Percentiles rank a stretch among this genome's conserved stretches.
Evolutionary conservation across 768 basidiomycete species (phyloP).

Genomic region (Pleurotus sapidus): DNA sequence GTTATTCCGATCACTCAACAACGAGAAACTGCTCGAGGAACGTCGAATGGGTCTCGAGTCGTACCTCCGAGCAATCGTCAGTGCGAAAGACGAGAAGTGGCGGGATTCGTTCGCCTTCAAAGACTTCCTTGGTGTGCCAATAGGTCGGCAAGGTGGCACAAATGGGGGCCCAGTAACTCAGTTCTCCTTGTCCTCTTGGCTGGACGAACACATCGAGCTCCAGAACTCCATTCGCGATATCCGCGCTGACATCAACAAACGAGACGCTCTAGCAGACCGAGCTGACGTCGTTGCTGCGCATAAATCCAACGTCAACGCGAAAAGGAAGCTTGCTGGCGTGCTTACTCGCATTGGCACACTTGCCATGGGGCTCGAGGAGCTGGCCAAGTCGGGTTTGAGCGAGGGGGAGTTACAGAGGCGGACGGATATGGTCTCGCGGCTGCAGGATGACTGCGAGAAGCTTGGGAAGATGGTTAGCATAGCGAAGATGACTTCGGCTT

Average conservation of each 20-base stretch:
- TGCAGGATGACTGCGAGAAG: constrained; percentile 91
- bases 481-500: constrained; percentile 44
- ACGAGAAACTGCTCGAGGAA: constrained; percentile 71
- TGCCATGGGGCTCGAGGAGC: constrained; percentile 62
- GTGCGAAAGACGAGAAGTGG: constrained; percentile 81
- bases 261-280: constrained; percentile 78
- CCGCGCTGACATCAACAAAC: constrained; percentile 82
- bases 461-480: constrained; percentile 83
- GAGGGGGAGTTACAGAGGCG: constrained; percentile 91
- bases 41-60: constrained; percentile 72
- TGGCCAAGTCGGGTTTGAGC: constrained; percentile 71
- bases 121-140: constrained; percentile 84
- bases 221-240: constrained; percentile 76
- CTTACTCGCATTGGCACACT: constrained; percentile 73
- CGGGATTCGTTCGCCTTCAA: constrained; percentile 74
- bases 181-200: constrained; percentile 81
- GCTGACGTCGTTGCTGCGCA: constrained; percentile 76
- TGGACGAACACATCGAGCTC: constrained; percentile 83
- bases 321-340: constrained; percentile 76
- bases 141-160: constrained; percentile 47
- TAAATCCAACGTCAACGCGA: constrained; percentile 79
- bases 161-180: constrained; percentile 32
- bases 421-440: constrained; percentile 82
- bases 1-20: constrained; percentile 55
- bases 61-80: constrained; percentile 85